A percentile compares a stretch with the other conserved stretches of the same genome.
phyloP scores from a whole-genome alignment of 805 yeast species.

The Monosporozyma yasuniensis region DNA sequence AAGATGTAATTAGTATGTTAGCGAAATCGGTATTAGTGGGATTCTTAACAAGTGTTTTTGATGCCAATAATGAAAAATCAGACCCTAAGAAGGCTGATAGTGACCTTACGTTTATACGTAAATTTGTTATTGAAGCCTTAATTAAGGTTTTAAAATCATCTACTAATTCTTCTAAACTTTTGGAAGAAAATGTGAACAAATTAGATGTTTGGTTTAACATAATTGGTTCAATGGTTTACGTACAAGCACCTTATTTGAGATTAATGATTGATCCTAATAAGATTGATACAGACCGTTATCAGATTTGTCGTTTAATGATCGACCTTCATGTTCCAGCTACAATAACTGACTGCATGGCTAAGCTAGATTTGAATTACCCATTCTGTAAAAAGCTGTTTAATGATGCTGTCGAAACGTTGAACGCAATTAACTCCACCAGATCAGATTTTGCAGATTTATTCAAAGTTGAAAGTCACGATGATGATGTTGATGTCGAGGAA shows the following conservation, averaged over 20 bases:
- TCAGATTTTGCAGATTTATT: constrained; percentile 49
- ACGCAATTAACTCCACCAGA: constrained; percentile 48
- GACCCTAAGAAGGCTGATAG: constrained; percentile 50
- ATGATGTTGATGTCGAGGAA: constrained; percentile 46
- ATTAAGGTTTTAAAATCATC: constrained; percentile 54
- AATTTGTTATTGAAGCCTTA: constrained; percentile 61
- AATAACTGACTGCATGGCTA: constrained; percentile 52
- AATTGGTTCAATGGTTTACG: constrained; percentile 21
- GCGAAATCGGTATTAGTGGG: constrained; percentile 55
- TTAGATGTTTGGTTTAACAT: constrained; percentile 27
- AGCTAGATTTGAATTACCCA: constrained; percentile 67
- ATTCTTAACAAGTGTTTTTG: constrained; percentile 51
- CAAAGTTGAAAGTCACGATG: constrained; percentile 51
- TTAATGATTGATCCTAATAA: constrained; percentile 39
- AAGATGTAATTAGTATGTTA: constrained; percentile 48
- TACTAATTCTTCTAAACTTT: constrained; percentile 15
- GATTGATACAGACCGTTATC: constrained; percentile 51
- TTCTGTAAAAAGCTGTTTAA: constrained; percentile 52
- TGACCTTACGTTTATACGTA: constrained; percentile 64
- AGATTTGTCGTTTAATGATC: constrained; percentile 53
- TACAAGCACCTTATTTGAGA: constrained; percentile 28
- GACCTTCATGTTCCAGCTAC: constrained; percentile 56
- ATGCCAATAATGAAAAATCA: constrained; percentile 31
- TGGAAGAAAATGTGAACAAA: constrained; percentile 23
- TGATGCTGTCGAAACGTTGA: constrained; percentile 49